Conservation (phyloP, 306 rosid species). For the Rosa persica region DNA sequence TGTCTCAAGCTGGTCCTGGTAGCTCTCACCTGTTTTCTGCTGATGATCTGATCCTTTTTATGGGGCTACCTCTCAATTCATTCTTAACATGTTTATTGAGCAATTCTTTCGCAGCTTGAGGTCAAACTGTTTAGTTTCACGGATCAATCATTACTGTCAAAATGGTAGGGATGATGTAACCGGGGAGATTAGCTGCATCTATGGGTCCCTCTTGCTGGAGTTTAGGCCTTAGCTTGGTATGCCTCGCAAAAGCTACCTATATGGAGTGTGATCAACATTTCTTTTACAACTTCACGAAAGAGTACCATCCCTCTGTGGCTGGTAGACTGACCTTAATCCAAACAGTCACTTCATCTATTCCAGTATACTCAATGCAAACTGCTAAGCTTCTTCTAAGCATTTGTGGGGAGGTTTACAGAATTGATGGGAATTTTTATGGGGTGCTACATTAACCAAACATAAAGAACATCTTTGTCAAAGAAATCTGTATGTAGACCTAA, state of each 20-base stretch:
- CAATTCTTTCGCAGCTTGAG: no score
- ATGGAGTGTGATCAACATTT: no score
- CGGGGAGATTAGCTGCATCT: no score
- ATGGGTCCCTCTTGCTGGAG: no score
- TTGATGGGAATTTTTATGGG: not conserved
- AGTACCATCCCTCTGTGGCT: not conserved
- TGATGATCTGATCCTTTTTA: not conserved
- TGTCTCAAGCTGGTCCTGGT: not conserved
- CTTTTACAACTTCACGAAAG: no score
- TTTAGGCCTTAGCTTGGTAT: not conserved
- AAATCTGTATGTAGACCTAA: not conserved
- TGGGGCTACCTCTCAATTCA: not conserved
- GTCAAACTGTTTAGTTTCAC: no score
- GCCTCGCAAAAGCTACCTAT: not conserved
- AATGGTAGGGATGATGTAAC: no score
- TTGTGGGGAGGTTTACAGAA: not conserved
- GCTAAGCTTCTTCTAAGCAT: not conserved
- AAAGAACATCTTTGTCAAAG: not conserved
- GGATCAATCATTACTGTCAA: not conserved
- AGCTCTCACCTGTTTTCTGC: not conserved
- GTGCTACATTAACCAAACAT: no score
- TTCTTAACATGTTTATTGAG: not conserved
- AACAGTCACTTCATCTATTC: not conserved
- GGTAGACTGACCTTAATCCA: not conserved
- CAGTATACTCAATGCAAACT: not conserved